phyloP scores from a whole-genome alignment of 768 basidiomycete species.

The Boletus insuetus region DNA sequence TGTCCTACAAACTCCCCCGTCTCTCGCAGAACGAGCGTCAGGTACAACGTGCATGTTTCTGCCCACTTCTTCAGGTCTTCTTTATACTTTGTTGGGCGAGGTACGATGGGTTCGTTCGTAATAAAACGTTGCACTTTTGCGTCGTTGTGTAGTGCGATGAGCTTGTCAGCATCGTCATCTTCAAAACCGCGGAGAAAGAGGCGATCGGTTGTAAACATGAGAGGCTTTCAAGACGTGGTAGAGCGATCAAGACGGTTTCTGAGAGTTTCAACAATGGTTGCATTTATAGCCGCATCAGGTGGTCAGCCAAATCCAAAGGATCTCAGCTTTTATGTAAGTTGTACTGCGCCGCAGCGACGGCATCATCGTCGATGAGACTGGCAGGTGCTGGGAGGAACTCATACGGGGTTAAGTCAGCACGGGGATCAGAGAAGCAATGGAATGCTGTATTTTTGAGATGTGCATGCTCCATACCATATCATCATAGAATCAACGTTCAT shows the following conservation, averaged over 20 bases:
- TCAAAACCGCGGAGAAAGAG: slow-evolving; percentile 21
- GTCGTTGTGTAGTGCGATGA: slow-evolving; percentile 24
- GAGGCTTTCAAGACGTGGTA: background rate
- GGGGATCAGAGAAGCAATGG: slow-evolving; percentile 8
- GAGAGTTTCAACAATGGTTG: background rate
- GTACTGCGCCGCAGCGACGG: too few relatives aligned
- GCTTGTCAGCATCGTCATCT: background rate
- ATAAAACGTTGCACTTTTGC: slow-evolving; percentile 16
- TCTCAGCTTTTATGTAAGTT: too few relatives aligned
- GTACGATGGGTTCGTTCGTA: slow-evolving; percentile 19
- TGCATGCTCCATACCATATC: slow-evolving; percentile 45
- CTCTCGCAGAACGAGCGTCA: slow-evolving; percentile 21
- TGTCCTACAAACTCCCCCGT: slow-evolving; percentile 21
- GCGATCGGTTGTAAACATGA: slow-evolving; percentile 21
- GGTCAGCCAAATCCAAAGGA: too few relatives aligned
- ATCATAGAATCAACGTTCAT: slow-evolving; percentile 19
- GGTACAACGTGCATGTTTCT: slow-evolving; percentile 14
- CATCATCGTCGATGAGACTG: too few relatives aligned
- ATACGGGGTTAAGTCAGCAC: background rate
- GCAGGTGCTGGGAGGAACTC: background rate
- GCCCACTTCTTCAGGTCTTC: slow-evolving; percentile 12
- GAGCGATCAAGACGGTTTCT: background rate
- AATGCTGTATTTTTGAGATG: slow-evolving; percentile 30
- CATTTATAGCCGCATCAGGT: too few relatives aligned
- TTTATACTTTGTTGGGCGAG: slow-evolving; percentile 14